Base-by-base conservation (phyloP, 805 yeast genomes). In the Myxozyma lipomycoides region DNA sequence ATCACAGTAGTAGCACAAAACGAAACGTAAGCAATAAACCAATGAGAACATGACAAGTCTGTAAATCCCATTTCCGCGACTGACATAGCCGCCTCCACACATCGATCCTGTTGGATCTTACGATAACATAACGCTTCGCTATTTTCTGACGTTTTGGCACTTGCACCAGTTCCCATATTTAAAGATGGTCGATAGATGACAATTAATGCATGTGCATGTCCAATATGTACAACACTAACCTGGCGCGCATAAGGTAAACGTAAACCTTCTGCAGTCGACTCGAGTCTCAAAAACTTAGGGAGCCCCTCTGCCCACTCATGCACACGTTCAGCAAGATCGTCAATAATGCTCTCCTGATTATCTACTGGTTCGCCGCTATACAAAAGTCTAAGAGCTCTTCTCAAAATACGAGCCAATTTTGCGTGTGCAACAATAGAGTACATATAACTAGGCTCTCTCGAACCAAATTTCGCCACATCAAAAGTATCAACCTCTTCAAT, bases 1-100 rank as follows among this genome's bases (percentile, higher is more conserved):
- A 53, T 53, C 32, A 53, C 51, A 5, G 56, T 53, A 19, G 46
- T 40, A 4, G 57, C 43, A 32, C 57, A 53, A 32, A 53, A 53
- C n/a, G 30, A 48, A 21, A 53, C 40, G 35, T 53, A 53, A 9
- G 57, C 45, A 1, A 40, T 43, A 34, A 45, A 43, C 57, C 57
- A 53, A 22, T 46, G 32, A 26, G 57, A 44, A 3, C 56, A 51
- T 3, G 55, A 42, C 12, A 53, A 17, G 6, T 36, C 12, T 9
- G 23, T 23, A 28, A 47, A 49, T 22, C 47, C 41, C 40, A 49
- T 43, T 3, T 46, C 46, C 2, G 57, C 44, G n/a, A 53, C 55
- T 15, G 34, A 6, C 6, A 53, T 18, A 4, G 57, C 57, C 4
- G 51, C 51, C 15, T 38, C 45, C 9, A 53, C 37, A 21, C 57